Evolutionary conservation across 2,329 filamentous ascomycete genomes (phyloP).

Genomic region (Didymella sp.): DNA sequence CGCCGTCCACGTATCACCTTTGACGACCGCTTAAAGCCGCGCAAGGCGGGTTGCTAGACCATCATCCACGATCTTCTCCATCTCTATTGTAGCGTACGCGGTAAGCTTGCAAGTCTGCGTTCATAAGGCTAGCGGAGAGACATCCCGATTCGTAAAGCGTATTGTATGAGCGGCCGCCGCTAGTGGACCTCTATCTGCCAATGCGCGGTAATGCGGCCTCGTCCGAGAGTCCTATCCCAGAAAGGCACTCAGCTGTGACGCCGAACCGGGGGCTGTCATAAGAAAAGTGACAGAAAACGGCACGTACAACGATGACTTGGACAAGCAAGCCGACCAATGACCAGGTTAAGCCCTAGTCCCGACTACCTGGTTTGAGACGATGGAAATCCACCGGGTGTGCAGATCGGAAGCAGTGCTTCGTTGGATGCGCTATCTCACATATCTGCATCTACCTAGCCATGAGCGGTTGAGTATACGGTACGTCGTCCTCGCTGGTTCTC

Average conservation of each 20-base stretch:
- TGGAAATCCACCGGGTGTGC: slow-evolving; percentile 13
- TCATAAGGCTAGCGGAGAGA: slow-evolving; percentile 36
- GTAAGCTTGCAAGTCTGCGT: slow-evolving; percentile 13
- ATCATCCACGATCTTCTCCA: slow-evolving; percentile 9
- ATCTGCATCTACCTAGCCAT: background rate
- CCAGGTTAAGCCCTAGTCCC: slow-evolving; percentile 25
- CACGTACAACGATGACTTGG: slow-evolving; percentile 41
- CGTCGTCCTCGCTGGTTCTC: background rate
- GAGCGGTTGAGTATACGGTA: background rate
- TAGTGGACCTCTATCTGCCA: slow-evolving; percentile 28
- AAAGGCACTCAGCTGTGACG: slow-evolving; percentile 23
- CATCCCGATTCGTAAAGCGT: slow-evolving; percentile 30
- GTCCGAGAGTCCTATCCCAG: slow-evolving; percentile 22
- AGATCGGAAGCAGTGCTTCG: slow-evolving; percentile 27
- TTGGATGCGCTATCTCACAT: slow-evolving; percentile 20
- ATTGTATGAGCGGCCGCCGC: slow-evolving; percentile 24
- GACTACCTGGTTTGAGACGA: slow-evolving; percentile 36
- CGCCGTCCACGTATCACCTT: slow-evolving; percentile 33
- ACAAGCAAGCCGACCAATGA: slow-evolving; percentile 26
- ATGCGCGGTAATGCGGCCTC: slow-evolving; percentile 24
- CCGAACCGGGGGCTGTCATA: slow-evolving; percentile 29
- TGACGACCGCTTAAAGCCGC: slow-evolving; percentile 19
- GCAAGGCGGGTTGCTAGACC: slow-evolving; percentile 18
- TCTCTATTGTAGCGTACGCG: slow-evolving; percentile 17
- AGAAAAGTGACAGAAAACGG: slow-evolving; percentile 48